Percentiles rank a stretch among this genome's conserved stretches.
Conservation (phyloP, 2,329 filamentous ascomycete genomes). For the Hypoxylon sp. region DNA sequence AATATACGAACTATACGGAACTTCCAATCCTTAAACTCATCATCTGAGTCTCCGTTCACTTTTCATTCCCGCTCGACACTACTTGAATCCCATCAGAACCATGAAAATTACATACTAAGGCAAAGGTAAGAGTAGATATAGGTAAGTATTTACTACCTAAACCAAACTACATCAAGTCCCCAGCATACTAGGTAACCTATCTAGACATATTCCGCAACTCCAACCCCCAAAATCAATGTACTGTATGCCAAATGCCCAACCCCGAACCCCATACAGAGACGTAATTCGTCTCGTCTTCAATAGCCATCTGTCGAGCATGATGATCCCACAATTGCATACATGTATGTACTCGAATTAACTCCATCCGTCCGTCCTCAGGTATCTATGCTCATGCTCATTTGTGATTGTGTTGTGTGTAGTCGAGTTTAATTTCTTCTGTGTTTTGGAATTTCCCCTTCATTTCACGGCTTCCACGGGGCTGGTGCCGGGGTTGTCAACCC, state of each 20-base stretch:
- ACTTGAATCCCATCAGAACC: not conserved
- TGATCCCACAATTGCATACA: not conserved
- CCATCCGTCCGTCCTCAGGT: constrained; percentile 16
- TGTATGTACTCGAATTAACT: constrained; percentile 18
- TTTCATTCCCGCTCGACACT: not conserved
- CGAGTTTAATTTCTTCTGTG: not conserved
- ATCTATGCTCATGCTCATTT: constrained; percentile 12
- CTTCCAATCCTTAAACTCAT: not conserved
- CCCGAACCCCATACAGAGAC: not conserved
- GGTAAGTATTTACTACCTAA: constrained; percentile 4
- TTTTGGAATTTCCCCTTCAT: constrained; percentile 4
- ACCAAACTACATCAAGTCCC: not conserved
- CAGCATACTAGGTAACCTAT: not conserved
- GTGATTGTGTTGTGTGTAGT: constrained; percentile 2
- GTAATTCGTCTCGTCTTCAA: not conserved
- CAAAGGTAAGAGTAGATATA: not conserved
- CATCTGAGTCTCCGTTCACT: no score
- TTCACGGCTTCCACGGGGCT: constrained; percentile 9
- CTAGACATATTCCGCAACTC: constrained; percentile 4
- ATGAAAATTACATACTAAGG: not conserved
- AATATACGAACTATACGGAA: no score
- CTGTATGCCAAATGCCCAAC: constrained; percentile 1
- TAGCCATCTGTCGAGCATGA: not conserved
- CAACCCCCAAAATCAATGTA: not conserved
- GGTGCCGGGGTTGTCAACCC: constrained; percentile 52